Base-by-base conservation (phyloP, 345 rosid species). In the Gossypium sturtianum region DNA sequence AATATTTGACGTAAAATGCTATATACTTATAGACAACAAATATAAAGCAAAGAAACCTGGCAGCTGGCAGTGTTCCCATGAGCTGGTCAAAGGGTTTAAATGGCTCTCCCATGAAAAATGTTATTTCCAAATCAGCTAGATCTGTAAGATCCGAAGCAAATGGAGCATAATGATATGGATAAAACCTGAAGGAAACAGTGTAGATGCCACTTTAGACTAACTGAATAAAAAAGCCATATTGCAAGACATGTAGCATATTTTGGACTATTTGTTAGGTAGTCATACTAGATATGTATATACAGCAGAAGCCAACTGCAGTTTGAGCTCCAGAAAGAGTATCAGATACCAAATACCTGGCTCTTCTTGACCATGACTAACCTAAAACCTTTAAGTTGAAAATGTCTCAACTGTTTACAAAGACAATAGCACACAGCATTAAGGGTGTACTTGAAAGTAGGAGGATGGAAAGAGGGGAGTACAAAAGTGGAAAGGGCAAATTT, bases 81-180 rank as follows among this genome's bases (percentile, higher is more conserved):
- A 96, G 89, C 84, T 96, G 99, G 85, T 96, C 98, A 84, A 96
- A 93, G 66, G 99, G 99, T 86, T 86, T 93, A 80, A 96, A 93
- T 17, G 99, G 95, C 86, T 91, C 91, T 64, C 97, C 98, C 64
- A 49, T 56, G 83, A 93, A 96, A 82, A 91, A 90, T 4, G 97
- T 96, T 76, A 93, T 88, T 82, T 96, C 99, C 86, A 90, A 68
- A 75, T 89, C 95, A 68, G 82, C 57, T 72, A 96, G 86, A 83
- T 84, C 91, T 72, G 84, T 86, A 77, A 96, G 90, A 83, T 96
- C 99, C 41, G 98, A 93, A 83, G 99, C 98, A 89, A 96, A 96
- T 66, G 99, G 99, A 56, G 99, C 98, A 85, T 93, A 96, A 80
- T 96, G 97, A 83, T 87, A 93, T 45, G 99, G 98, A 81, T 96